Evolutionary conservation across 1,284 basidiomycete genomes (phyloP).

Genomic region (Pascua sp.): DNA sequence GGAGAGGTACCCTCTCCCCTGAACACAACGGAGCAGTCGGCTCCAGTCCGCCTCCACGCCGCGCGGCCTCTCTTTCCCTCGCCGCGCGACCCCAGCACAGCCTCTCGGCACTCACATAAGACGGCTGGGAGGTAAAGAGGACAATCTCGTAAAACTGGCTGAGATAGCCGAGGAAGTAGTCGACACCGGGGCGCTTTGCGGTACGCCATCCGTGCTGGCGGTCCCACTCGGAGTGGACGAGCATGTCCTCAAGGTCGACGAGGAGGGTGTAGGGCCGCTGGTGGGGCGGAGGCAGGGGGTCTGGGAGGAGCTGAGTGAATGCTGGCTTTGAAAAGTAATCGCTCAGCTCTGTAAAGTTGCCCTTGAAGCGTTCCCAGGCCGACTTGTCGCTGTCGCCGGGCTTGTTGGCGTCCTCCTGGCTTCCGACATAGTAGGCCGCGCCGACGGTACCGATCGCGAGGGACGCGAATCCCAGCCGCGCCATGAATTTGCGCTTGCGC

Average conservation of each 20-base stretch:
- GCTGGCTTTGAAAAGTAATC: constrained; percentile 80
- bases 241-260: constrained; percentile 85
- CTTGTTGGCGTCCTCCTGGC: constrained; percentile 46
- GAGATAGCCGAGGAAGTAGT: constrained; percentile 91
- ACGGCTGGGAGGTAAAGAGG: constrained; percentile 86
- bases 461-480: constrained; percentile 54
- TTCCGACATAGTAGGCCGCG: constrained; percentile 59
- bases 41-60: too few species aligned
- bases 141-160: constrained; percentile 97
- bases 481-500: constrained; percentile 58
- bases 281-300: constrained; percentile 75
- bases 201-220: constrained; percentile 83
- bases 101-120: constrained; percentile 63
- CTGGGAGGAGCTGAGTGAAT: constrained; percentile 87
- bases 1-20: neutral
- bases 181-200: constrained; percentile 90
- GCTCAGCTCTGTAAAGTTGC: constrained; percentile 30
- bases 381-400: constrained; percentile 39
- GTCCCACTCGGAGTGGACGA: constrained; percentile 91
- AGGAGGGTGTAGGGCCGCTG: constrained; percentile 90
- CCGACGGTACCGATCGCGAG: constrained; percentile 57
- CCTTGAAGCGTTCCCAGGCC: constrained; percentile 42
- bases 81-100: neutral
- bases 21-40: neutral
- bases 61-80: too few species aligned